phyloP scores from a whole-genome alignment of 2,329 filamentous ascomycete species.

The Penicillium vulpinum region DNA sequence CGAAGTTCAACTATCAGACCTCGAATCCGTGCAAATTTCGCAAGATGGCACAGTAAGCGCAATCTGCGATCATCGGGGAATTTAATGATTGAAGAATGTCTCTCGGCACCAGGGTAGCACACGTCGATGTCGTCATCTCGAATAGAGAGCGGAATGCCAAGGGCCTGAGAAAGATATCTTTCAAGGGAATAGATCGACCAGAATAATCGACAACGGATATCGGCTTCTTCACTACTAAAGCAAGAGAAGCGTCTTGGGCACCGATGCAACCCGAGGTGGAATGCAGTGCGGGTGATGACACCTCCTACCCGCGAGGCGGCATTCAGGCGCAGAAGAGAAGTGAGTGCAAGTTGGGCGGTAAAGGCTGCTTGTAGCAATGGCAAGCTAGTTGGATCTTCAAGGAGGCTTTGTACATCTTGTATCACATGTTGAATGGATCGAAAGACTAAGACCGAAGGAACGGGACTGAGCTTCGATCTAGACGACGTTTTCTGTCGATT shows the following conservation, averaged over 20 bases:
- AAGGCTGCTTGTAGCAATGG: slow-evolving; percentile 54
- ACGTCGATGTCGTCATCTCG: slow-evolving; percentile 61
- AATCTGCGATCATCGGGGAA: slow-evolving; percentile 27
- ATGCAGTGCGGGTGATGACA: slow-evolving; percentile 56
- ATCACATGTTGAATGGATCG: slow-evolving; percentile 53
- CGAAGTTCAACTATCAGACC: slow-evolving; percentile 55
- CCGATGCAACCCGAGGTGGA: slow-evolving; percentile 60
- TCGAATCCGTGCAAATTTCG: slow-evolving; percentile 52
- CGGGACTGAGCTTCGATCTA: slow-evolving; percentile 15
- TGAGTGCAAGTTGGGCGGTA: slow-evolving; percentile 55
- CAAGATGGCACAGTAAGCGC: slow-evolving; percentile 42
- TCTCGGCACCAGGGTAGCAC: slow-evolving; percentile 54
- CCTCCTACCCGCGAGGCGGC: slow-evolving; percentile 59
- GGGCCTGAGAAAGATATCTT: slow-evolving; percentile 56
- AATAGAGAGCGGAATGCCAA: slow-evolving; percentile 57
- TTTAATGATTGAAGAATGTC: slow-evolving; percentile 33
- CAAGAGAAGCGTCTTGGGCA: slow-evolving; percentile 56
- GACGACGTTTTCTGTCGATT: slow-evolving; percentile 44
- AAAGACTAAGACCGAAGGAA: slow-evolving; percentile 51
- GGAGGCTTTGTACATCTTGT: slow-evolving; percentile 49
- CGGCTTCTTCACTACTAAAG: slow-evolving; percentile 50
- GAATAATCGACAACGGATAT: slow-evolving; percentile 55
- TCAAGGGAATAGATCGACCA: slow-evolving; percentile 60
- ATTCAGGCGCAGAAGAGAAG: slow-evolving; percentile 58
- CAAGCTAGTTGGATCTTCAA: slow-evolving; percentile 52